A percentile compares a stretch with the other conserved stretches of the same genome.
Conservation (phyloP, 768 basidiomycete species). For the Auriscalpium microsporum region DNA sequence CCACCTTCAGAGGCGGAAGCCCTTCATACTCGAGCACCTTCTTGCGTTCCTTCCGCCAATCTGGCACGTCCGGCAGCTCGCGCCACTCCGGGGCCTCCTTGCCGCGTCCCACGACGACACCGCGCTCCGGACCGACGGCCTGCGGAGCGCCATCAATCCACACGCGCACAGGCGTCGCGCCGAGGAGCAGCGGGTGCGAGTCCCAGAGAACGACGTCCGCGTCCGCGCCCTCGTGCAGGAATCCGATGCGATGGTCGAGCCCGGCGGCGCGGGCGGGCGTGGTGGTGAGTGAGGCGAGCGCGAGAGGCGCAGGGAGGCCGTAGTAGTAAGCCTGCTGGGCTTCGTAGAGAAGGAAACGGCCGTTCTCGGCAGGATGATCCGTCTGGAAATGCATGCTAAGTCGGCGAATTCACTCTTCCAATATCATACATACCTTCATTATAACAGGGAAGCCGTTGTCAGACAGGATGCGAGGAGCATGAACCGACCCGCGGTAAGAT, state of each 20-base stretch:
- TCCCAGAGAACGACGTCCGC: constrained; percentile 69
- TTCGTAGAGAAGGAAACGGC: constrained; percentile 72
- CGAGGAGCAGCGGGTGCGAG: constrained; percentile 64
- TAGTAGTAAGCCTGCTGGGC: constrained; percentile 81
- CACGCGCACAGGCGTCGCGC: constrained; percentile 60
- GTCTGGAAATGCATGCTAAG: constrained; percentile 33
- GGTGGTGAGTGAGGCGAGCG: constrained; percentile 68
- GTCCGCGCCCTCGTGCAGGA: constrained; percentile 30
- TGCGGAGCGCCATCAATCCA: constrained; percentile 82
- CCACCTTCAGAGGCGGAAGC: constrained; percentile 52
- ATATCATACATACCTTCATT: constrained; percentile 50
- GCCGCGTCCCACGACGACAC: constrained; percentile 12
- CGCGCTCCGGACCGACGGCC: constrained; percentile 31
- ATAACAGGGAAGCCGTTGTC: constrained; percentile 58
- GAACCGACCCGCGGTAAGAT: constrained; percentile 72
- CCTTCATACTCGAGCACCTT: constrained; percentile 55
- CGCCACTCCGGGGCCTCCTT: constrained; percentile 15
- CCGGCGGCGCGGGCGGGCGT: constrained; percentile 68
- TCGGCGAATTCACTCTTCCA: not conserved
- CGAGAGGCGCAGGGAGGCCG: constrained; percentile 61
- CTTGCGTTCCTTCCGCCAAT: constrained; percentile 52
- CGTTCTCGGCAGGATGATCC: constrained; percentile 57
- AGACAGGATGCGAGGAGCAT: constrained; percentile 67
- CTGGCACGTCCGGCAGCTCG: constrained; percentile 36
- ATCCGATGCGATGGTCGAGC: constrained; percentile 77